Evolutionary conservation across 352 stramenopile species (phyloP).

Genomic region (Phytophthora pluvialis): DNA sequence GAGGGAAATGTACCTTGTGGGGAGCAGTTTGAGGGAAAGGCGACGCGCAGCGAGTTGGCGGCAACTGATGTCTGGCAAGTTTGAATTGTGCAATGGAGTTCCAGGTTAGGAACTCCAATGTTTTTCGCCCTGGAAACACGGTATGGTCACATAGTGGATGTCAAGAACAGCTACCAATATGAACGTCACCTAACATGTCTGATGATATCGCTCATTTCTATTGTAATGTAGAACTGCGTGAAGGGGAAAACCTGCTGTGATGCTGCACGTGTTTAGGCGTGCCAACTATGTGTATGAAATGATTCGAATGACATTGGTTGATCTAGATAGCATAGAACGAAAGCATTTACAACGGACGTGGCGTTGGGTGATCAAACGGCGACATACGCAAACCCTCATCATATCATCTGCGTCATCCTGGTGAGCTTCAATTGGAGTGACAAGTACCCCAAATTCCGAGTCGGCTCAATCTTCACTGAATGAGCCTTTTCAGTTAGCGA

Average conservation of each 20-base stretch:
- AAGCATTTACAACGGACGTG: background rate
- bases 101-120: background rate
- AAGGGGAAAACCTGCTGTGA: background rate
- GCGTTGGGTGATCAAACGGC: background rate
- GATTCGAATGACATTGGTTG: background rate
- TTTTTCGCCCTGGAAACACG: background rate
- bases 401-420: background rate
- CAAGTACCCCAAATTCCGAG: too few relatives aligned
- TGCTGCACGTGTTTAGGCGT: background rate
- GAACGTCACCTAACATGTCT: background rate
- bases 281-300: background rate
- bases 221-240: background rate
- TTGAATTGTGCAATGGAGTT: background rate
- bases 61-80: background rate
- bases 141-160: background rate
- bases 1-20: background rate
- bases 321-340: background rate
- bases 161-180: background rate
- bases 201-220: background rate
- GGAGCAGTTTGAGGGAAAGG: background rate
- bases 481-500: background rate
- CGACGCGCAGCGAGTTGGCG: background rate
- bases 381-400: background rate
- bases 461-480: background rate
- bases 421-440: background rate